Conservation (phyloP, 176 grass and related monocot genomes). For the Musa itinerans region DNA sequence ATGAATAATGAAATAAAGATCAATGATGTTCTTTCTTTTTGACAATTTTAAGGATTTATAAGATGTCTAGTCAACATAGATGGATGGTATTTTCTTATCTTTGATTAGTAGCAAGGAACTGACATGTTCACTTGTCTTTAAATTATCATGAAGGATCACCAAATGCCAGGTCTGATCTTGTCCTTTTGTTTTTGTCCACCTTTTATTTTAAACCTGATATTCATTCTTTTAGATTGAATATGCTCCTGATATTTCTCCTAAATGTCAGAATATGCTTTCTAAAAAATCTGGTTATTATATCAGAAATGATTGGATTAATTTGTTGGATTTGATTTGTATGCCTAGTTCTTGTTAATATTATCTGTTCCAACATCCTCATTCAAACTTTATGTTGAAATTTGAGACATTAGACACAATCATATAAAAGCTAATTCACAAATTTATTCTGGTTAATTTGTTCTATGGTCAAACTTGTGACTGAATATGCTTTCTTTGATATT, state of each 20-base stretch:
- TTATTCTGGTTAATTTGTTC: neutral
- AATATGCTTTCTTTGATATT: neutral
- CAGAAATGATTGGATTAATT: neutral
- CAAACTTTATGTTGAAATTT: neutral
- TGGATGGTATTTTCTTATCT: neutral
- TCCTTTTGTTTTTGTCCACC: neutral
- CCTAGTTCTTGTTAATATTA: no score
- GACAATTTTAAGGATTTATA: neutral
- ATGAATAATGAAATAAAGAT: neutral
- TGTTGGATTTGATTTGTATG: no score
- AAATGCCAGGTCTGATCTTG: neutral
- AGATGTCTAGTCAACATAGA: neutral
- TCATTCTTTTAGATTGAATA: neutral
- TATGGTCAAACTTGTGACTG: neutral
- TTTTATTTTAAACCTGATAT: neutral
- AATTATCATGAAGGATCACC: neutral
- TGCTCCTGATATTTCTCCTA: neutral
- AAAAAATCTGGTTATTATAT: neutral
- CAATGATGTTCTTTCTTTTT: neutral
- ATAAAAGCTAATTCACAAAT: neutral
- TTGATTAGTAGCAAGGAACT: neutral
- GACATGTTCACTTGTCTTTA: neutral
- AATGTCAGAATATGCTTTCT: neutral
- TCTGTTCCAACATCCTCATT: neutral
- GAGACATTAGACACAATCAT: neutral